Conservation (phyloP, 306 rosid genomes). For the Astragalus glycyphyllos region DNA sequence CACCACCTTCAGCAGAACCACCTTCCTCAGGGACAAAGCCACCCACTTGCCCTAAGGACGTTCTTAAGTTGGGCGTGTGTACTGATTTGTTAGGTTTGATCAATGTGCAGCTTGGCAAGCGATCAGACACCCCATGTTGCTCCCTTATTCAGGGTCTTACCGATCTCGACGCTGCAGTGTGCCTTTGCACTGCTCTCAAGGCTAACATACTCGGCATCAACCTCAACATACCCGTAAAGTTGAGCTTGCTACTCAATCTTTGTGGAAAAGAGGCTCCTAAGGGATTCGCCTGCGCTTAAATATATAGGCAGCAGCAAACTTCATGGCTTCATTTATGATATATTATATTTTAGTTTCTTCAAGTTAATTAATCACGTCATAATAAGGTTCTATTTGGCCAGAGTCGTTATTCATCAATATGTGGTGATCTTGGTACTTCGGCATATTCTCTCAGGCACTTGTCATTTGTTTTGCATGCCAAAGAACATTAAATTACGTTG, state of each 20-base stretch:
- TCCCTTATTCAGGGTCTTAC: slow-evolving; percentile 55
- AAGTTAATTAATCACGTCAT: no score
- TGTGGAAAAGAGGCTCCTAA: slow-evolving; percentile 61
- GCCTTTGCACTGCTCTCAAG: slow-evolving; percentile 82
- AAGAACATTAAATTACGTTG: no score
- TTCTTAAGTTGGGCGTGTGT: slow-evolving; percentile 72
- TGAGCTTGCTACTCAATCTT: slow-evolving; percentile 39
- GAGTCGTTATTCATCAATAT: no score
- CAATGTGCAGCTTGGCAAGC: slow-evolving; percentile 60
- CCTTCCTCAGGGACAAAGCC: background rate
- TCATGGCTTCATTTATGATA: slow-evolving; percentile 27
- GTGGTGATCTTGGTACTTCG: no score
- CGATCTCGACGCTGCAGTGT: slow-evolving; percentile 78
- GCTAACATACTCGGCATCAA: slow-evolving; percentile 67
- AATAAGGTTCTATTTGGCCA: no score
- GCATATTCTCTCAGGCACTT: no score
- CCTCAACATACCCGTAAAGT: slow-evolving; percentile 56
- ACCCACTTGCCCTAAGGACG: slow-evolving; percentile 53
- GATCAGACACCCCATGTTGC: slow-evolving; percentile 74
- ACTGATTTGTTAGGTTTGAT: slow-evolving; percentile 68
- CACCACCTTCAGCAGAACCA: no score
- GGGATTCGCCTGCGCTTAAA: slow-evolving; percentile 48
- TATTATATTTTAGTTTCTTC: no score
- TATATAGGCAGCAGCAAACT: background rate
- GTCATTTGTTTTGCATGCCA: no score